A percentile compares a stretch with the other conserved stretches of the same genome.
phyloP scores from a whole-genome alignment of 2,329 filamentous ascomycete species.

The Colletotrichum graminicola region DNA sequence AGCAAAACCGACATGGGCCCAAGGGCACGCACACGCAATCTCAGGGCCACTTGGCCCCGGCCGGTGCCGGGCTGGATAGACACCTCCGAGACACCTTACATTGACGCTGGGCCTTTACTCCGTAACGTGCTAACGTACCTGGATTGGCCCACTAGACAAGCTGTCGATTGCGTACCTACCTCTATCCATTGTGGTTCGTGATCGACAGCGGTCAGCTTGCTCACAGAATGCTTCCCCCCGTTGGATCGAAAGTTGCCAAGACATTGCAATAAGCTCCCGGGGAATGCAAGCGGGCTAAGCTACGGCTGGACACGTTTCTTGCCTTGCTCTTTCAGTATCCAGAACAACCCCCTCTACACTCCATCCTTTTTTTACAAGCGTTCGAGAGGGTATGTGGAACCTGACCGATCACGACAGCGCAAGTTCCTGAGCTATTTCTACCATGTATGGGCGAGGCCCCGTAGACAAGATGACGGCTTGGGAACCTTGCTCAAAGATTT shows the following conservation, averaged over 20 bases:
- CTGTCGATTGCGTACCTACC: constrained; percentile 8
- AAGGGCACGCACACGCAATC: constrained; percentile 29
- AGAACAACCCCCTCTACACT: neutral
- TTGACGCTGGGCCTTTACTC: too few relatives aligned
- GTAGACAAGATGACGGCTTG: too few relatives aligned
- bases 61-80: constrained; percentile 19
- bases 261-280: neutral
- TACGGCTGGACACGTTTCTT: neutral
- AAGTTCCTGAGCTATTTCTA: too few relatives aligned
- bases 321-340: neutral
- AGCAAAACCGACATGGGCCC: constrained; percentile 10
- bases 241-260: neutral
- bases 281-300: neutral
- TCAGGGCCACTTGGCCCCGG: constrained; percentile 29
- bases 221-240: neutral
- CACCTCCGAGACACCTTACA: neutral
- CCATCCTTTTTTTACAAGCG: neutral
- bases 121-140: neutral
- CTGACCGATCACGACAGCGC: neutral
- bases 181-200: neutral
- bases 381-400: neutral
- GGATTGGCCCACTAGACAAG: constrained; percentile 12
- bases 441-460: too few relatives aligned
- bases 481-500: neutral
- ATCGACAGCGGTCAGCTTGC: neutral